Evolutionary conservation across 192 early-diverging fungal genomes (phyloP).

Genomic region (Podila verticillata): DNA sequence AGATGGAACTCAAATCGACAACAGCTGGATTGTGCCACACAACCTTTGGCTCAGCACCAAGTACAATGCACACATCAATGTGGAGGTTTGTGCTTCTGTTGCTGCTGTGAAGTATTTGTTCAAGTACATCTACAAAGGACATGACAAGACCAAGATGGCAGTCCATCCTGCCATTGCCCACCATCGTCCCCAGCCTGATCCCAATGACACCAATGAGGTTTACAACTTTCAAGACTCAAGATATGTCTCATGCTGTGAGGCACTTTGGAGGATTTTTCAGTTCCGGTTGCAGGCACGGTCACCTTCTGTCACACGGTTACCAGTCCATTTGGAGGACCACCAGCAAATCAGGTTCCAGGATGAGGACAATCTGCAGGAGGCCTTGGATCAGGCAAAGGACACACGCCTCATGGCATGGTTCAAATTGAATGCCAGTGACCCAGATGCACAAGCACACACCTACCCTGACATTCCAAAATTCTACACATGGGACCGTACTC

Average conservation of each 20-base stretch:
- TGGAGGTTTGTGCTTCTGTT: slow-evolving; percentile 40
- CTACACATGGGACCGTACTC: no score
- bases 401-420: no score
- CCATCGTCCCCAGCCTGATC: background rate
- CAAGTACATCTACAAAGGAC: slow-evolving; percentile 54
- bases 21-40: slow-evolving; percentile 40
- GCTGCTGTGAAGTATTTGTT: slow-evolving; percentile 48
- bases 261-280: background rate
- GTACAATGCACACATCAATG: slow-evolving; percentile 47
- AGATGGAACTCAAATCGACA: slow-evolving; percentile 27
- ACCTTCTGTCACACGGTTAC: background rate
- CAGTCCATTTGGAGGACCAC: no score
- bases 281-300: slow-evolving; percentile 10
- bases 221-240: slow-evolving; percentile 1
- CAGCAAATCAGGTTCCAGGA: slow-evolving; percentile 3
- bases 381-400: no score
- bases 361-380: background rate
- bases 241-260: slow-evolving; percentile 4
- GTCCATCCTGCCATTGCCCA: background rate
- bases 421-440: no score
- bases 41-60: slow-evolving; percentile 42
- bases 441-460: no score
- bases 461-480: no score
- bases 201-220: slow-evolving; percentile 12
- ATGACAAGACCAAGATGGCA: slow-evolving; percentile 21